A percentile compares a stretch with the other conserved stretches of the same genome.
Evolutionary conservation across 2,329 filamentous ascomycete species (phyloP).

Genomic region (Nemania bipapillata): DNA sequence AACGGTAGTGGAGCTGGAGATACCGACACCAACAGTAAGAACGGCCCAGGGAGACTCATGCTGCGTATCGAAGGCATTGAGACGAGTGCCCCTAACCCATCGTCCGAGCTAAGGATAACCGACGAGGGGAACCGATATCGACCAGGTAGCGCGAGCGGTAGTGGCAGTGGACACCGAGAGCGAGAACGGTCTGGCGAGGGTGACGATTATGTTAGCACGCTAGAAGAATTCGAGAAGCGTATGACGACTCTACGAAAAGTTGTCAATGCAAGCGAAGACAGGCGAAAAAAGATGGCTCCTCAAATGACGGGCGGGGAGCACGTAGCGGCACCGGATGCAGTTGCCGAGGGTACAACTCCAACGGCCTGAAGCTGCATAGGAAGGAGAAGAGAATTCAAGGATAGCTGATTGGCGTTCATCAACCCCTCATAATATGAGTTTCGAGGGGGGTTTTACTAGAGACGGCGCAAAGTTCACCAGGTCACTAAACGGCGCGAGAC

Average conservation of each 20-base stretch:
- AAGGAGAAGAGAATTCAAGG: background rate
- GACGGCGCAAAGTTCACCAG: background rate
- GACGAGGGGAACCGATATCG: slow-evolving; percentile 46
- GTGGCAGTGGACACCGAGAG: slow-evolving; percentile 47
- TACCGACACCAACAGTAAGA: slow-evolving; percentile 28
- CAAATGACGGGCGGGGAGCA: slow-evolving; percentile 30
- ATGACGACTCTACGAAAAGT: slow-evolving; percentile 67
- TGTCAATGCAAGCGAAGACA: slow-evolving; percentile 63
- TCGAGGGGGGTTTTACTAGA: slow-evolving; percentile 3
- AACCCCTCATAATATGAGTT: background rate
- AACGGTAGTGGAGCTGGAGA: slow-evolving; percentile 52
- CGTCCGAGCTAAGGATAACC: slow-evolving; percentile 51
- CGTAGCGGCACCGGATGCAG: slow-evolving; percentile 1
- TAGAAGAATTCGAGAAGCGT: slow-evolving; percentile 67
- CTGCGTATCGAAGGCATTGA: slow-evolving; percentile 69
- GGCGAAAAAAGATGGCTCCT: slow-evolving; percentile 52
- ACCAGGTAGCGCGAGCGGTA: slow-evolving; percentile 45
- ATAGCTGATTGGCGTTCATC: background rate
- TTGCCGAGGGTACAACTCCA: slow-evolving; percentile 8
- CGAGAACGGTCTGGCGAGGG: slow-evolving; percentile 45
- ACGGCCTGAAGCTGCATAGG: background rate
- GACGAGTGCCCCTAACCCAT: slow-evolving; percentile 51
- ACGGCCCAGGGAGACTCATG: slow-evolving; percentile 63
- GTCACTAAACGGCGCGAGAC: background rate
- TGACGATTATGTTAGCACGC: slow-evolving; percentile 63